Percentiles rank a stretch among this genome's conserved stretches.
Conservation (phyloP, 2,329 filamentous ascomycete species). For the Triangularia setosa region DNA sequence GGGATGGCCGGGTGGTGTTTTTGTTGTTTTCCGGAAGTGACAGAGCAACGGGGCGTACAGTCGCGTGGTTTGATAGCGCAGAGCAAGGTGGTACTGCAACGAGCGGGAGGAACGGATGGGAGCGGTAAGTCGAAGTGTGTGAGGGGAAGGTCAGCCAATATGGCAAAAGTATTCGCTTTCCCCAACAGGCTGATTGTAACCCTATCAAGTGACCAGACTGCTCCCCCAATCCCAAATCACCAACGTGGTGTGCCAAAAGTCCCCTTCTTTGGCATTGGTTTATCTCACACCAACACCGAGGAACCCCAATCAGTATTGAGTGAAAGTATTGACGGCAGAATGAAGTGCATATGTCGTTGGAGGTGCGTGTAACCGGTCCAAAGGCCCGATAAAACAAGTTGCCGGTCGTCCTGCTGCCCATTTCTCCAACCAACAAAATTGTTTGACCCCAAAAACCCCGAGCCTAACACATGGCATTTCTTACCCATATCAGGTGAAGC, state of each 20-base stretch:
- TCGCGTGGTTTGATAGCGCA: not conserved
- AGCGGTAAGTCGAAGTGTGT: slow-evolving; percentile 1
- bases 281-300: not conserved
- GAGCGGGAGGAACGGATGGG: not conserved
- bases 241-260: not conserved
- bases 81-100: not conserved
- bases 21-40: not conserved
- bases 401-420: not conserved
- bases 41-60: not conserved
- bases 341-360: not conserved
- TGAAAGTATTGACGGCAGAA: not conserved
- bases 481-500: not conserved
- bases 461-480: not conserved
- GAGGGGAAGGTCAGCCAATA: slow-evolving; percentile 1
- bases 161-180: not conserved
- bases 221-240: not conserved
- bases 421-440: not conserved
- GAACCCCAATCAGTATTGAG: not conserved
- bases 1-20: not conserved
- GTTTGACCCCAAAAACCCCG: not conserved
- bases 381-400: slow-evolving; percentile 5
- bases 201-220: not conserved
- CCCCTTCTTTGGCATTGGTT: not conserved
- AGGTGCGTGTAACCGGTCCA: not conserved
- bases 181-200: slow-evolving; percentile 3